Evolutionary conservation across 116 monocot species (phyloP).

Genomic region (Papilionanthe hybrid): DNA sequence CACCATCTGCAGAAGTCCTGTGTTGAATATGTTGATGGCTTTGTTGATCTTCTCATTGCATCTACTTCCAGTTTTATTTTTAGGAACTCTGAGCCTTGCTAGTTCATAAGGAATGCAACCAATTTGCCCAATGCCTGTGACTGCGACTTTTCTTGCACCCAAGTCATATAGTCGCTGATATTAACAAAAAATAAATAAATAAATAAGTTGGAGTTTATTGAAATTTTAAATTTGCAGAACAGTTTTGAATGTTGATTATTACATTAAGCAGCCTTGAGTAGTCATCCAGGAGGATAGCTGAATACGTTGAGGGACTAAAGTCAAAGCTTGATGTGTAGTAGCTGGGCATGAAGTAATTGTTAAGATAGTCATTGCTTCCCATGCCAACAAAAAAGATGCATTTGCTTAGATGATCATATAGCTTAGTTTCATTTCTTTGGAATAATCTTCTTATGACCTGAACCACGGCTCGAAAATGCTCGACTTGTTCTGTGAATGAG

Average conservation of each 20-base stretch:
- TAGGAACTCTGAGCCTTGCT: conserved; percentile 23
- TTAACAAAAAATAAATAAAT: background rate
- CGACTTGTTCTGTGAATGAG: conserved; percentile 43
- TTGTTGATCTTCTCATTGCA: conserved; percentile 70
- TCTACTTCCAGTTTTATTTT: background rate
- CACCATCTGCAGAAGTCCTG: conserved; percentile 46
- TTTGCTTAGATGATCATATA: conserved; percentile 29
- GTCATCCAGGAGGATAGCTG: conserved; percentile 49
- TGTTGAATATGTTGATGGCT: conserved; percentile 52
- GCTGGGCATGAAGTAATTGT: conserved; percentile 91
- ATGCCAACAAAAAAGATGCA: conserved; percentile 67
- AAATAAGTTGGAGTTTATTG: too few relatives aligned
- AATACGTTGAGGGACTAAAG: conserved; percentile 42
- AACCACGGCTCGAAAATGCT: conserved; percentile 42
- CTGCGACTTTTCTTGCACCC: conserved; percentile 56
- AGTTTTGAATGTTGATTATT: background rate
- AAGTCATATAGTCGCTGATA: conserved; percentile 58
- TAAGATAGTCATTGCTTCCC: conserved; percentile 91
- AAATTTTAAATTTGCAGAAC: background rate
- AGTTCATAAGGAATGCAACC: conserved; percentile 91
- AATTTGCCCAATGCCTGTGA: conserved; percentile 59
- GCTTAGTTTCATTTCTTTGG: conserved; percentile 33
- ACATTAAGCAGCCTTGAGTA: conserved; percentile 53
- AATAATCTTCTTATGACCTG: conserved; percentile 31
- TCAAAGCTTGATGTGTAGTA: conserved; percentile 37